Conservation (phyloP, 129 eudicot genomes). For the Tanacetum coccineum region DNA sequence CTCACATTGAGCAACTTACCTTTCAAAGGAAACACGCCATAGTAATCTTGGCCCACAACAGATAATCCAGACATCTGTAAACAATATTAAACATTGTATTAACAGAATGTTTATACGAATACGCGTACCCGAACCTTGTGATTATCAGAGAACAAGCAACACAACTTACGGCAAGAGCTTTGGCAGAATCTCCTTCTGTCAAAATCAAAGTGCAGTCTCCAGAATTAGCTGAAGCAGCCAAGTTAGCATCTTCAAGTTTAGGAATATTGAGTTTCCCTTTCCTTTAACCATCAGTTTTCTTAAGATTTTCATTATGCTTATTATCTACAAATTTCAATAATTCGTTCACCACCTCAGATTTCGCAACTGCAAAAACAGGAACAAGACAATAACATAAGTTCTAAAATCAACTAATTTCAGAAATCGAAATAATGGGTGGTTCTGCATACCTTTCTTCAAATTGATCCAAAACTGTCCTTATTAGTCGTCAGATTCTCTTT, state of each 20-base stretch:
- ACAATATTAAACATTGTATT: background rate
- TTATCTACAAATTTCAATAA: slow-evolving; percentile 68
- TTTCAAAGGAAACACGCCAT: slow-evolving; percentile 91
- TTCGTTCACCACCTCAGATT: slow-evolving; percentile 57
- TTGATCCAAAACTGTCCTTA: slow-evolving; percentile 73
- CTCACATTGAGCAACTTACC: slow-evolving; percentile 95
- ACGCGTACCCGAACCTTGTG: background rate
- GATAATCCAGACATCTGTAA: slow-evolving; percentile 79
- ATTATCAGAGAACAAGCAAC: background rate
- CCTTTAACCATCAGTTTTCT: slow-evolving; percentile 92
- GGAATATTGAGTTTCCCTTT: slow-evolving; percentile 44
- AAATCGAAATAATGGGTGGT: background rate
- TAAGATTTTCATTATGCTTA: slow-evolving; percentile 63
- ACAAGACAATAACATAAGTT: background rate
- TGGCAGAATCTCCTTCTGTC: slow-evolving; percentile 99
- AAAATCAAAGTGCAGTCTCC: slow-evolving; percentile 73
- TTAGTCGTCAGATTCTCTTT: slow-evolving; percentile 87
- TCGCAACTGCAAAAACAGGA: slow-evolving; percentile 46
- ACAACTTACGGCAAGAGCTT: slow-evolving; percentile 79
- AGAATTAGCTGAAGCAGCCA: slow-evolving; percentile 61
- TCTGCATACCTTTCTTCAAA: slow-evolving; percentile 55
- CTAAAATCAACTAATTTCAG: background rate
- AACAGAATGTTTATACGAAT: background rate
- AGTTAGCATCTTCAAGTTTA: slow-evolving; percentile 85
- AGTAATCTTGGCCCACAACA: slow-evolving; percentile 68